Evolutionary conservation across 768 basidiomycete genomes (phyloP).

Genomic region (Psilocybe subaeruginosa): DNA sequence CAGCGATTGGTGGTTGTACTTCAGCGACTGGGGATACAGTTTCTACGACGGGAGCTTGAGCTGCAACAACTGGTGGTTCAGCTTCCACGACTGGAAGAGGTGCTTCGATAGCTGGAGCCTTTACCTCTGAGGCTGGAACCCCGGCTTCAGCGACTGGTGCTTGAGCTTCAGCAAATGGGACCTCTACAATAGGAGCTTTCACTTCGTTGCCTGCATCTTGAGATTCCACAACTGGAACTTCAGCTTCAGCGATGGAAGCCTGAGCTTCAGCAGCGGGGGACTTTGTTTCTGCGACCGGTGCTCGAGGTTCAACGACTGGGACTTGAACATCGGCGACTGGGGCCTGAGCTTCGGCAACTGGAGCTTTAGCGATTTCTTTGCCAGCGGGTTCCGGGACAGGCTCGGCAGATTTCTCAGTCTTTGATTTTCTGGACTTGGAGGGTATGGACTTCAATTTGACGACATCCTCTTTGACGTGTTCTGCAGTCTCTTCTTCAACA

Average conservation of each 20-base stretch:
- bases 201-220: not conserved
- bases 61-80: not conserved
- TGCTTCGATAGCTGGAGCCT: not conserved
- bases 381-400: not conserved
- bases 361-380: constrained; percentile 9
- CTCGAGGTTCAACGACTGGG: not conserved
- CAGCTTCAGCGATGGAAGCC: not conserved
- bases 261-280: not conserved
- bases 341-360: constrained; percentile 21
- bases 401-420: constrained; percentile 19
- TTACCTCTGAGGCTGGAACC: not conserved
- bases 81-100: not conserved
- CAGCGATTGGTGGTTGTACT: not conserved
- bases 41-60: no score
- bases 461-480: constrained; percentile 17
- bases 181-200: not conserved
- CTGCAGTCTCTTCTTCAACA: constrained; percentile 46
- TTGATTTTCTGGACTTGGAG: constrained; percentile 15
- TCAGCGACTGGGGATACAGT: not conserved
- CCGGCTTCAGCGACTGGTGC: not conserved
- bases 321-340: not conserved
- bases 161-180: not conserved
- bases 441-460: constrained; percentile 9
- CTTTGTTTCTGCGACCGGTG: not conserved
- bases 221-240: not conserved